A percentile compares a stretch with the other conserved stretches of the same genome.
These are phyloP conservation scores for Mycena venus DNA, from an alignment of 768 basidiomycete genomes.

Conservation along the genomic window DNA sequence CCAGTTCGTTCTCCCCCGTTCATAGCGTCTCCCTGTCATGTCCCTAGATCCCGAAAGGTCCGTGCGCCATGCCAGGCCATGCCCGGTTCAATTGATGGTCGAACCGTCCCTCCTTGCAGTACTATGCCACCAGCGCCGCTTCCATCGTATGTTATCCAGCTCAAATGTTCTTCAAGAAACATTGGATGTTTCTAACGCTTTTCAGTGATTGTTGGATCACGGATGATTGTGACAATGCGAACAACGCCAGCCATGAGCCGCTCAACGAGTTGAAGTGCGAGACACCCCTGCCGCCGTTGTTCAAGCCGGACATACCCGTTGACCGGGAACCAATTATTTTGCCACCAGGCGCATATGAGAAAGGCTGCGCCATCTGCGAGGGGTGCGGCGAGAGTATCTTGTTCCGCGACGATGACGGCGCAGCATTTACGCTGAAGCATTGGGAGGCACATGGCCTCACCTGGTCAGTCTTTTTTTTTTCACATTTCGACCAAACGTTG, in stretches of 20 bases:
- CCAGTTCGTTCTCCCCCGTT: background rate
- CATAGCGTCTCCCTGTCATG: background rate
- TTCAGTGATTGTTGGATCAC: background rate
- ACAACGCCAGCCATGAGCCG: background rate
- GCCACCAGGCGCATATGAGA: constrained; percentile 59
- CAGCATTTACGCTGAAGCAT: constrained; percentile 70
- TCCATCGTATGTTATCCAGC: constrained; percentile 13
- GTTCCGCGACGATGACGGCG: constrained; percentile 74
- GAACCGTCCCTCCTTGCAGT: background rate
- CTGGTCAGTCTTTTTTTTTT: constrained; percentile 59
- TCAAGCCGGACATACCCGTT: background rate
- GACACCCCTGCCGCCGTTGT: constrained; percentile 7
- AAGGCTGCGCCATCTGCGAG: constrained; percentile 76
- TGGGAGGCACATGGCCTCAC: constrained; percentile 77
- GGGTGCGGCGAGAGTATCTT: constrained; percentile 72
- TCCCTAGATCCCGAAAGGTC: background rate
- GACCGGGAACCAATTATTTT: constrained; percentile 28
- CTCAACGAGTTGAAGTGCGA: constrained; percentile 26
- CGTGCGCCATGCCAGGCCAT: background rate
- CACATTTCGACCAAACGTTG: too few relatives aligned
- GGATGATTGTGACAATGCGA: background rate
- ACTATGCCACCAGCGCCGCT: constrained; percentile 17
- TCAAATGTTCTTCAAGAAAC: constrained; percentile 13
- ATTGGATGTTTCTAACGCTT: background rate
- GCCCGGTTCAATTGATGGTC: constrained; percentile 12